Conservation (phyloP, 345 rosid genomes). For the Dipteronia dyeriana region DNA sequence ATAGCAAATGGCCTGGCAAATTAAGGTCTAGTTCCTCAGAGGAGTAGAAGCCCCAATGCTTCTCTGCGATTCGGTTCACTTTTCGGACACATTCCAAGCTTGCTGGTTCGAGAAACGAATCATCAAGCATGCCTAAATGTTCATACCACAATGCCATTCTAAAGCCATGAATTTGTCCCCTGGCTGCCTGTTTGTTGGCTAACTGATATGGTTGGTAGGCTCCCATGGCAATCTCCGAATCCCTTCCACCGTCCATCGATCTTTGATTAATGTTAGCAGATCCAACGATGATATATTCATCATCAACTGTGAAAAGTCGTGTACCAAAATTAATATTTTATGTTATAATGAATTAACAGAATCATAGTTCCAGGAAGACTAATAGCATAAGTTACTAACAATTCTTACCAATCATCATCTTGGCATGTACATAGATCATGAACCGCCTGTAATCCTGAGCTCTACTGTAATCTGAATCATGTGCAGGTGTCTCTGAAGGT, state of each 20-base stretch:
- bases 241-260: slow-evolving; percentile 58
- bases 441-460: slow-evolving; percentile 53
- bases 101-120: slow-evolving; percentile 38
- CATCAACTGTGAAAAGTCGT: slow-evolving; percentile 37
- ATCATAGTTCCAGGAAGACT: no score
- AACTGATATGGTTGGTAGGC: slow-evolving; percentile 48
- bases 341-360: neutral
- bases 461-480: slow-evolving; percentile 37
- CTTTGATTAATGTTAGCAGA: slow-evolving; percentile 60
- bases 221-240: slow-evolving; percentile 58
- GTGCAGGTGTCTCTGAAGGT: slow-evolving; percentile 41
- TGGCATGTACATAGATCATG: slow-evolving; percentile 65
- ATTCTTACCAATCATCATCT: slow-evolving; percentile 54
- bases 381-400: neutral
- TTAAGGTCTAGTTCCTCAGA: slow-evolving; percentile 29
- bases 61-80: slow-evolving; percentile 37
- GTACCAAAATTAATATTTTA: neutral
- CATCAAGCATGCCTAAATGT: slow-evolving; percentile 36
- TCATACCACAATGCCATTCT: slow-evolving; percentile 54
- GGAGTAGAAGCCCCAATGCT: slow-evolving; percentile 40
- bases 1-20: slow-evolving; percentile 51
- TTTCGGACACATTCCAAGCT: slow-evolving; percentile 41
- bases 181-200: slow-evolving; percentile 25
- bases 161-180: slow-evolving; percentile 55
- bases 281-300: slow-evolving; percentile 49